Evolutionary conservation across 2,329 filamentous ascomycete species (phyloP).

Genomic region (Hysterium pulicare): DNA sequence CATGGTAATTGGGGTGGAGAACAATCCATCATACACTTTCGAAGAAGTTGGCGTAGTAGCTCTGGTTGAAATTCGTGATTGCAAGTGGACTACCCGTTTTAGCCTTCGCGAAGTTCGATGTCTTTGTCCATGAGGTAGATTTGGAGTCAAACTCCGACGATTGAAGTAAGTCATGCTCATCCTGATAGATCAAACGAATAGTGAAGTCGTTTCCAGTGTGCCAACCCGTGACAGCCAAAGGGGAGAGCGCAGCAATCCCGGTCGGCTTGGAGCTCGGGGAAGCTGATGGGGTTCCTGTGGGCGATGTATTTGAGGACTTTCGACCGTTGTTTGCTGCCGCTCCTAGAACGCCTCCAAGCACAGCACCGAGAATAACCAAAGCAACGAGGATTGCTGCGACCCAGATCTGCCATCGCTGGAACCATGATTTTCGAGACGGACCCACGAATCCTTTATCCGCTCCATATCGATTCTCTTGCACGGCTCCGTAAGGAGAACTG

Average conservation of each 20-base stretch:
- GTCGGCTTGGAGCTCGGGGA: neutral
- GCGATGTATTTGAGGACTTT: neutral
- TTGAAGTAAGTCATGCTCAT: conserved; percentile 3
- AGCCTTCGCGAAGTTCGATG: neutral
- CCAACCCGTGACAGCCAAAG: conserved; percentile 6
- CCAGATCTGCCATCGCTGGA: neutral
- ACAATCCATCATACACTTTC: too few species aligned
- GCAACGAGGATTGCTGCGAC: neutral
- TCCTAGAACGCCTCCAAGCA: neutral
- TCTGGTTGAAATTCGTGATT: conserved; percentile 1
- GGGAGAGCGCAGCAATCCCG: conserved; percentile 3
- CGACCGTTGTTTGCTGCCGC: neutral
- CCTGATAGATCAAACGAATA: conserved; percentile 2
- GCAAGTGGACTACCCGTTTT: neutral
- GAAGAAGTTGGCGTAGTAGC: neutral
- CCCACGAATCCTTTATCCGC: neutral
- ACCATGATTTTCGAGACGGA: neutral
- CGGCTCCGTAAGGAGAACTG: neutral
- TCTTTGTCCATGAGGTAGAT: neutral
- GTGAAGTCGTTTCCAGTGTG: neutral
- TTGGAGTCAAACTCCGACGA: neutral
- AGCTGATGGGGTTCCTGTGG: neutral
- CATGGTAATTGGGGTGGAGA: neutral
- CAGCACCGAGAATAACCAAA: neutral
- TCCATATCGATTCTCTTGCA: neutral